Base-by-base conservation (phyloP, 2,329 filamentous ascomycete species). In the Pseudogymnoascus sp. region DNA sequence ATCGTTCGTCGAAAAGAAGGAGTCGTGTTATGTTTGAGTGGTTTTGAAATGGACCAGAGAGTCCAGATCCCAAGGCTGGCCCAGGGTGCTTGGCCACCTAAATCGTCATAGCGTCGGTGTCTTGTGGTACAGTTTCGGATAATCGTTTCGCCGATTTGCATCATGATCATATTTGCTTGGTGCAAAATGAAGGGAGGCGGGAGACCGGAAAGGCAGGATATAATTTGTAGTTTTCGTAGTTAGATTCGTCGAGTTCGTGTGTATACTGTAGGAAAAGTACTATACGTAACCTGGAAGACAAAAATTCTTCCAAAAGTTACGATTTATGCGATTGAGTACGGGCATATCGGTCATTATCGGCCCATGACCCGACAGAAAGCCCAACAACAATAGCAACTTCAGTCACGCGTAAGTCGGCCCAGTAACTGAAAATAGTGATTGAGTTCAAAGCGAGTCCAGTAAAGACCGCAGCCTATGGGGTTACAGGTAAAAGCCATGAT, bases 381-480 rank as follows among this genome's bases (percentile, higher is more conserved):
- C 46, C 25, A 56, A 34, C n/a, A 18, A 56, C 46, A 56, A 25
- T 12, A 34, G 21, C 14, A 31, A 50, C 44, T 10, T 23, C 11
- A 34, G 11, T 34, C 46, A 56, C 46, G 25, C n/a, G 25, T 16
- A 12, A 14, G 16, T 18, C n/a, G 5, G n/a, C 1, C 6, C 25
- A 18, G 46, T 34, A 56, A 18, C 46, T 56, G 46, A 56, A 56
- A 56, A 56, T 56, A 56, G 25, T 56, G 46, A 56, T 56, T 56
- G 46, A 56, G 46, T 56, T 56, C 28, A 56, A 56, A 56, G 46
- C 28, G 46, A 56, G 46, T 56, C 46, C 46, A 56, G 46, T 56
- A 56, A 56, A 56, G 46, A 56, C 28, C 46, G 46, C 46, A 56
- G 46, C 46, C 46, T 56, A 56, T 56, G 46, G 46, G 46, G 46